These are phyloP conservation scores for Pistacia atlantica DNA, from an alignment of 345 rosid genomes.

Conservation along the genomic window DNA sequence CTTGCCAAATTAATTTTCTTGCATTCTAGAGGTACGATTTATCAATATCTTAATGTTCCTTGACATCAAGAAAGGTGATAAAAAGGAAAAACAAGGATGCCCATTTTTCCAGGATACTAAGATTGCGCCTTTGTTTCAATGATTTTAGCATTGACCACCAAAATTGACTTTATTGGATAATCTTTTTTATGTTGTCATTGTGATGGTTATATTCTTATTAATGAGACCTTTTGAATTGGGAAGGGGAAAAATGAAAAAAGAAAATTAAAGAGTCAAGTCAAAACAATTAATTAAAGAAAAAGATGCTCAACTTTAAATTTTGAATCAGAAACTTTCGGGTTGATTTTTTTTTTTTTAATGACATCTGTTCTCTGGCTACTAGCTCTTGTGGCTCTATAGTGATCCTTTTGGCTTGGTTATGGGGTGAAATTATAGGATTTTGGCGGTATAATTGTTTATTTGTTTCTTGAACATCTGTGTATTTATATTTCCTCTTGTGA, in stretches of 20 bases:
- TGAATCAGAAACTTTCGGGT: neutral
- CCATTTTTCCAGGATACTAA: no score
- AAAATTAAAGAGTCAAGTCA: neutral
- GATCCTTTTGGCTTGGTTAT: neutral
- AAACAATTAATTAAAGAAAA: neutral
- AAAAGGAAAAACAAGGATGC: no score
- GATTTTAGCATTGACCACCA: no score
- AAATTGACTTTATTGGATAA: no score
- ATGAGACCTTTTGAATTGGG: neutral
- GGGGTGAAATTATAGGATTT: no score
- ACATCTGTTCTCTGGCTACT: no score
- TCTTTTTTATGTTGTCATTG: neutral
- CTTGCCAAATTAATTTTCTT: constrained; percentile 70
- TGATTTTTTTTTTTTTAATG: no score
- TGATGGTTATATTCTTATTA: neutral
- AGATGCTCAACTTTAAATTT: neutral
- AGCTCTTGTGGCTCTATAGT: no score
- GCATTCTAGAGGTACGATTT: constrained; percentile 79
- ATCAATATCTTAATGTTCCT: neutral
- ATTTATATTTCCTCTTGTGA: neutral
- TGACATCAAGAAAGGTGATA: no score
- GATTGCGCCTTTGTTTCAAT: no score
- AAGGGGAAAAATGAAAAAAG: neutral
- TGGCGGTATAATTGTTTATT: neutral
- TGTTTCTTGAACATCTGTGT: neutral